Evolutionary conservation across 768 basidiomycete genomes (phyloP).

Genomic region (Suillus plorans): DNA sequence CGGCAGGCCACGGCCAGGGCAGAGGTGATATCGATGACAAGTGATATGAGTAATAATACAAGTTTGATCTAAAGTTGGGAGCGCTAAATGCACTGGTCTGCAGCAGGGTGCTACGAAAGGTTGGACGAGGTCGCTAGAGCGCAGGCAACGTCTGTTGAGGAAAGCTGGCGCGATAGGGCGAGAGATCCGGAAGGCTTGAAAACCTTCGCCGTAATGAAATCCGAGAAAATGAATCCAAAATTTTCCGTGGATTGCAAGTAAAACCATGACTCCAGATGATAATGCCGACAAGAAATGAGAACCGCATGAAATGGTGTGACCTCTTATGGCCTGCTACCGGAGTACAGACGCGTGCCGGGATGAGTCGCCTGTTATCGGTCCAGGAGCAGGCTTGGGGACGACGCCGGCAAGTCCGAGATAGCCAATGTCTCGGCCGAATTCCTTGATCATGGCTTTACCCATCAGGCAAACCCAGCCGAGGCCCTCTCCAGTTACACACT

Average conservation of each 20-base stretch:
- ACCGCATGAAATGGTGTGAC: conserved; percentile 5
- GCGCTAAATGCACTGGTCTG: conserved; percentile 11
- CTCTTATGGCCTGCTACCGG: conserved; percentile 24
- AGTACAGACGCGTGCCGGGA: conserved; percentile 31
- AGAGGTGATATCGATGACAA: conserved; percentile 22
- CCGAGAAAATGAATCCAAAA: conserved; percentile 29
- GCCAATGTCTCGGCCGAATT: conserved; percentile 73
- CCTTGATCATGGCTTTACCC: conserved; percentile 84
- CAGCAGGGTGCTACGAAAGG: conserved; percentile 21
- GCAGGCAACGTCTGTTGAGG: conserved; percentile 19
- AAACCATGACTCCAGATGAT: conserved; percentile 28
- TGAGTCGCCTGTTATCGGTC: conserved; percentile 29
- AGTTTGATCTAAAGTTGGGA: conserved; percentile 15
- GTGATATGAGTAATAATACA: conserved; percentile 36
- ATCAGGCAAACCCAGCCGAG: conserved; percentile 86
- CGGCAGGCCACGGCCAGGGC: conserved; percentile 14
- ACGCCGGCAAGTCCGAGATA: conserved; percentile 72
- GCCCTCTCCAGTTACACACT: conserved; percentile 71
- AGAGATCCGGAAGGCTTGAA: conserved; percentile 10
- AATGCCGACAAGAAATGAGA: conserved; percentile 31
- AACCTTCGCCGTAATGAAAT: conserved; percentile 15
- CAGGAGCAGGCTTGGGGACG: conserved; percentile 63
- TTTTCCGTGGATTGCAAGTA: conserved; percentile 24
- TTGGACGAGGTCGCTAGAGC: conserved; percentile 21
- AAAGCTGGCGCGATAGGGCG: conserved; percentile 19